Evolutionary conservation across 352 stramenopile species (phyloP).

Genomic region (Globisporangium cederbergense): DNA sequence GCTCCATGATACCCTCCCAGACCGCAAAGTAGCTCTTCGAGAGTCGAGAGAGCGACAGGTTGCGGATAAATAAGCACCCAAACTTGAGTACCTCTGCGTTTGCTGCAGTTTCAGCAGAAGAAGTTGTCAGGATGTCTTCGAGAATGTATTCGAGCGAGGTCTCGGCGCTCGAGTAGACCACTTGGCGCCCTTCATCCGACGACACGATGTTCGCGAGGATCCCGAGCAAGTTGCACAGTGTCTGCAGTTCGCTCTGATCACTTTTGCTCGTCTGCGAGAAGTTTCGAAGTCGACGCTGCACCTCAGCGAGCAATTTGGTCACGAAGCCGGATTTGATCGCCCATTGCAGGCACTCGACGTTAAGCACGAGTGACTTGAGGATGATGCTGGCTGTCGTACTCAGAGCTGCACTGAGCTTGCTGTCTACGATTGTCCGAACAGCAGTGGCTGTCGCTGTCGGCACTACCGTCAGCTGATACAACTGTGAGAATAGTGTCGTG

Average conservation of each 20-base stretch:
- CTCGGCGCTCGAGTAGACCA: slow-evolving; percentile 31
- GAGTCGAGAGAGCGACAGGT: slow-evolving; percentile 50
- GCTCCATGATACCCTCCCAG: slow-evolving; percentile 48
- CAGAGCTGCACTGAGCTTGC: slow-evolving; percentile 9
- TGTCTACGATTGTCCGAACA: background rate
- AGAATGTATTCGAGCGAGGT: slow-evolving; percentile 37
- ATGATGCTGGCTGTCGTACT: slow-evolving; percentile 37
- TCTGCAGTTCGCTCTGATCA: slow-evolving; percentile 27
- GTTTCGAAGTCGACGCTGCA: slow-evolving; percentile 36
- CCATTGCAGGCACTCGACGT: slow-evolving; percentile 43
- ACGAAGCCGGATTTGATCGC: slow-evolving; percentile 45
- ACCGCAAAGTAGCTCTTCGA: slow-evolving; percentile 53
- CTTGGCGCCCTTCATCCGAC: slow-evolving; percentile 39
- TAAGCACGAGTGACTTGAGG: slow-evolving; percentile 42
- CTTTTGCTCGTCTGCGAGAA: slow-evolving; percentile 33
- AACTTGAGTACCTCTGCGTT: slow-evolving; percentile 22
- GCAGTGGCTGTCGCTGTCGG: background rate
- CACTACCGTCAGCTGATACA: slow-evolving; percentile 14
- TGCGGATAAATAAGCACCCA: slow-evolving; percentile 50
- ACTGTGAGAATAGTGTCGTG: slow-evolving; percentile 15
- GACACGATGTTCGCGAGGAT: slow-evolving; percentile 41
- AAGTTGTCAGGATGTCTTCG: slow-evolving; percentile 35
- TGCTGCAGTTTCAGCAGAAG: slow-evolving; percentile 5
- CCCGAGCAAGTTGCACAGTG: slow-evolving; percentile 38
- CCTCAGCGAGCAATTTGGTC: slow-evolving; percentile 28